These are phyloP conservation scores for Cladosporium sp. DNA, from an alignment of 2,329 filamentous ascomycete species.

Conservation along the genomic window DNA sequence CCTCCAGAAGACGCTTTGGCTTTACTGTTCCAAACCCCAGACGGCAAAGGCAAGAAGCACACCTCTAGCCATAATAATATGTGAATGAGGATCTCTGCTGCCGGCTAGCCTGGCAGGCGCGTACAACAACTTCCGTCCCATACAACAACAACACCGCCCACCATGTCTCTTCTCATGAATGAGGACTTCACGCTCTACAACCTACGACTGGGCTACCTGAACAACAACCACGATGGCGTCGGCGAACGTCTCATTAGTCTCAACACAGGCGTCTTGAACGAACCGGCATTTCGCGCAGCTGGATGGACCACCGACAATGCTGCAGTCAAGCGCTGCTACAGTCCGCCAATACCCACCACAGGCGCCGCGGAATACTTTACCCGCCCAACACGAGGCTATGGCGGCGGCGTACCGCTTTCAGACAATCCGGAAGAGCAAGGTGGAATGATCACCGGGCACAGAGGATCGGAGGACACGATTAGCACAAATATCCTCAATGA, in stretches of 20 bases:
- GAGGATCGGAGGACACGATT: slow-evolving; percentile 64
- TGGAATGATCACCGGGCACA: slow-evolving; percentile 68
- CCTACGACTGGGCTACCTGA: slow-evolving; percentile 76
- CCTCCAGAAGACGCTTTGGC: neutral
- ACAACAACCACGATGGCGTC: slow-evolving; percentile 78
- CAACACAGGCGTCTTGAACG: slow-evolving; percentile 76
- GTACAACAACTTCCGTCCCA: neutral
- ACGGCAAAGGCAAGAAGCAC: neutral
- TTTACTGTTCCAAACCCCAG: neutral
- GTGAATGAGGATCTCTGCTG: slow-evolving; percentile 3
- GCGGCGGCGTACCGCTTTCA: slow-evolving; percentile 25
- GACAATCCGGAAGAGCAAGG: slow-evolving; percentile 69
- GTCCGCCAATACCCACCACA: slow-evolving; percentile 80
- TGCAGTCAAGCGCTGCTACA: slow-evolving; percentile 80
- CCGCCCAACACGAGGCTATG: slow-evolving; percentile 44
- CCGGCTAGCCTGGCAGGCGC: slow-evolving; percentile 14
- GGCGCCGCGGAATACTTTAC: slow-evolving; percentile 79
- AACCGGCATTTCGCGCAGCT: slow-evolving; percentile 77
- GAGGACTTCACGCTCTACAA: slow-evolving; percentile 73
- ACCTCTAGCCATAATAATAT: neutral
- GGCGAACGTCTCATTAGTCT: slow-evolving; percentile 81
- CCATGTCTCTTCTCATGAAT: slow-evolving; percentile 41
- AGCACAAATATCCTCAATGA: slow-evolving; percentile 56
- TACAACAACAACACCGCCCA: slow-evolving; percentile 15
- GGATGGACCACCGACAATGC: slow-evolving; percentile 75